Evolutionary conservation across 2,329 filamentous ascomycete genomes (phyloP).

Genomic region (Colletotrichum lini): DNA sequence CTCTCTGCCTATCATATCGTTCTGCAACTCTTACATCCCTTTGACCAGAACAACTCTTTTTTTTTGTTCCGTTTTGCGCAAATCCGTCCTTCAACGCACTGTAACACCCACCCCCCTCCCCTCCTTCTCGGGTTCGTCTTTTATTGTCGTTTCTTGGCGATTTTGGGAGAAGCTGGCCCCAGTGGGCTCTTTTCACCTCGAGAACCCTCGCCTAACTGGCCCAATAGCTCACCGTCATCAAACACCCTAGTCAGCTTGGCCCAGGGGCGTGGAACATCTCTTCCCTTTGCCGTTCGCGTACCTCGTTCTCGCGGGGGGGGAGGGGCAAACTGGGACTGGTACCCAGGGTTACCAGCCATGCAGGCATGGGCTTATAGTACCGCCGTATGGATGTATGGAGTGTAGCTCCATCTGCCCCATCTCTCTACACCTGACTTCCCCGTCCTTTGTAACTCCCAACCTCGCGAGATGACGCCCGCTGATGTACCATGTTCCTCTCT

Average conservation of each 20-base stretch:
- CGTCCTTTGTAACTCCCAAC: slow-evolving; percentile 12
- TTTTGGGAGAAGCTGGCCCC: neutral
- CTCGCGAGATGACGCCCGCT: slow-evolving; percentile 23
- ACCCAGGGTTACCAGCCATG: neutral
- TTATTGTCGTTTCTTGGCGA: slow-evolving; percentile 22
- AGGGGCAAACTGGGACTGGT: neutral
- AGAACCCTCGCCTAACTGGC: slow-evolving; percentile 13
- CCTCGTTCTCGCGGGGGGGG: slow-evolving; percentile 2
- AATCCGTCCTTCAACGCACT: neutral
- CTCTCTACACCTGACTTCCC: too few relatives aligned
- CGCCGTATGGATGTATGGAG: neutral
- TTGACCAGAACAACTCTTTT: neutral
- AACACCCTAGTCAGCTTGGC: slow-evolving; percentile 1
- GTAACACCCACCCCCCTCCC: neutral
- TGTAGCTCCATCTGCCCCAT: neutral
- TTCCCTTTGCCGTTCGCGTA: neutral
- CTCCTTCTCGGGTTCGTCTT: neutral
- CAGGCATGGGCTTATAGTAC: neutral
- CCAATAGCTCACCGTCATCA: slow-evolving; percentile 1
- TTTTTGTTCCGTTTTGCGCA: neutral
- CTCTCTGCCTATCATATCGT: neutral
- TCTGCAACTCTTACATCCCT: neutral
- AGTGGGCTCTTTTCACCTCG: neutral
- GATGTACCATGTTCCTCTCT: neutral
- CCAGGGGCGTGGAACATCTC: neutral